These are phyloP conservation scores for Candida verbasci DNA, from an alignment of 805 yeast species.

Conservation along the genomic window DNA sequence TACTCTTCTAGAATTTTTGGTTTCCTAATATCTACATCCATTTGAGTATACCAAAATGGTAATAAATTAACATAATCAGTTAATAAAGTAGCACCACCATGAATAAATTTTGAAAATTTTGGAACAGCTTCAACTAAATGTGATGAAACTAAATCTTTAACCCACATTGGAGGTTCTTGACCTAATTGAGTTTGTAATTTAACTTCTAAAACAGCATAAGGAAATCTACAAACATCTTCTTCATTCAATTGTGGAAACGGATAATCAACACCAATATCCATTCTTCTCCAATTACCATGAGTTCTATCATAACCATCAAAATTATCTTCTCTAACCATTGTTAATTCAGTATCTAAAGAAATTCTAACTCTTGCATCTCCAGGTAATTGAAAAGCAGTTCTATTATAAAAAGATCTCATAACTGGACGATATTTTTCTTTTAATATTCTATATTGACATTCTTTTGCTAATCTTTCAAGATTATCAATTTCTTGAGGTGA, in stretches of 20 bases:
- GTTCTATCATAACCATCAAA: constrained; percentile 93
- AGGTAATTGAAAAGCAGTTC: constrained; percentile 98
- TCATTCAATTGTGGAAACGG: constrained; percentile 87
- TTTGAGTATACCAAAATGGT: constrained; percentile 98
- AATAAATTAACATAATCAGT: constrained; percentile 79
- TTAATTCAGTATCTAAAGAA: constrained; percentile 91
- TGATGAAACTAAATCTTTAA: constrained; percentile 81
- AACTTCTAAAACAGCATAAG: constrained; percentile 96
- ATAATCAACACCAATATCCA: constrained; percentile 96
- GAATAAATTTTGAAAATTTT: constrained; percentile 94
- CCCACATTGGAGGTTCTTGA: constrained; percentile 99
- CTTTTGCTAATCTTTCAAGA: constrained; percentile 86
- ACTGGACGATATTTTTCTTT: constrained; percentile 88
- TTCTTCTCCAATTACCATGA: constrained; percentile 93
- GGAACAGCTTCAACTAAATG: constrained; percentile 98
- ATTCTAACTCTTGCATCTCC: constrained; percentile 99
- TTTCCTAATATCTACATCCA: constrained; percentile 92
- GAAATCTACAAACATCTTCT: constrained; percentile 85
- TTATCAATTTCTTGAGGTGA: constrained; percentile 82
- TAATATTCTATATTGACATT: constrained; percentile 85
- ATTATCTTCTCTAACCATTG: constrained; percentile 97
- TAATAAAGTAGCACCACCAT: constrained; percentile 89
- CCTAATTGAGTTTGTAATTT: constrained; percentile 97
- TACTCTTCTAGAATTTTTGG: constrained; percentile 60
- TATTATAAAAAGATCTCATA: constrained; percentile 90